Percentiles rank a stretch among this genome's conserved stretches.
Evolutionary conservation across 164 flowering plant genomes (phyloP).

Genomic region (Annona cherimola): DNA sequence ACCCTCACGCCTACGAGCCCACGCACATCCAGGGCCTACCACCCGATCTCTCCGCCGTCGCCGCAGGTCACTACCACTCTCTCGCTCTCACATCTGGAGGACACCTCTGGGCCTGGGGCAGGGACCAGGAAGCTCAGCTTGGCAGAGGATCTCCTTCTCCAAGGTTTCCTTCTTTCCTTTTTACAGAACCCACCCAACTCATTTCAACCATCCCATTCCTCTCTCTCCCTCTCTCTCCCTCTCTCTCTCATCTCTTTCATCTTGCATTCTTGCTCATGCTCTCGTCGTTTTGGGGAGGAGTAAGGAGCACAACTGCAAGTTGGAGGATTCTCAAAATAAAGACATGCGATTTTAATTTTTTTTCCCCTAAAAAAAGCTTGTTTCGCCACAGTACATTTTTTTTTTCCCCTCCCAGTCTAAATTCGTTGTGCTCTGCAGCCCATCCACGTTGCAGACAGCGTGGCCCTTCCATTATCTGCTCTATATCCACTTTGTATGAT

Average conservation of each 20-base stretch:
- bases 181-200: background rate
- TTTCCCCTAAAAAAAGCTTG: too few relatives aligned
- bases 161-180: conserved; percentile 25
- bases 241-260: background rate
- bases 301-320: too few relatives aligned
- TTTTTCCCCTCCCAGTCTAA: too few relatives aligned
- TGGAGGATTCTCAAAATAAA: too few relatives aligned
- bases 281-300: too few relatives aligned
- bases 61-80: conserved; percentile 93
- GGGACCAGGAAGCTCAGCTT: conserved; percentile 75
- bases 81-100: conserved; percentile 77
- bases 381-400: too few relatives aligned
- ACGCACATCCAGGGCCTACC: conserved; percentile 59
- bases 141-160: conserved; percentile 51
- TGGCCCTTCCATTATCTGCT: too few relatives aligned
- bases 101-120: conserved; percentile 90
- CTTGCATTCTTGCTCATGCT: background rate
- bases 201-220: background rate
- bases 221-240: background rate
- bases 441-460: too few relatives aligned
- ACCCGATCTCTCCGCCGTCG: conserved; percentile 36
- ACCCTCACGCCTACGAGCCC: conserved; percentile 69
- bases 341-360: too few relatives aligned
- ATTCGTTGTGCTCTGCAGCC: too few relatives aligned
- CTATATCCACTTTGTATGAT: too few relatives aligned